Conservation (phyloP, 805 yeast species). For the Ogataea trehaloabstinens region DNA sequence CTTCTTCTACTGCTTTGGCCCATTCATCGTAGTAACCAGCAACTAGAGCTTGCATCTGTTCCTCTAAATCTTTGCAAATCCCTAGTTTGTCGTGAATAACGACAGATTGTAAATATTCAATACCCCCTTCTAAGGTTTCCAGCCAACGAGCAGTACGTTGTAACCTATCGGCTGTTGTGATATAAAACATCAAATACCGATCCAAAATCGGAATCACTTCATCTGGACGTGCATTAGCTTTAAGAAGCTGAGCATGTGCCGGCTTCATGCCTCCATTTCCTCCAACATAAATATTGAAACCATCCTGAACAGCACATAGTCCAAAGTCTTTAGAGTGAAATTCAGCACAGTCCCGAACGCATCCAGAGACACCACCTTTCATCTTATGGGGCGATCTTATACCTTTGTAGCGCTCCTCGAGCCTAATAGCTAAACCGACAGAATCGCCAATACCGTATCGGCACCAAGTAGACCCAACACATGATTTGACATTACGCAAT, state of each 20-base stretch:
- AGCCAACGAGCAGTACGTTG: conserved; percentile 40
- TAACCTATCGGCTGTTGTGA: conserved; percentile 36
- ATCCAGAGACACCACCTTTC: conserved; percentile 39
- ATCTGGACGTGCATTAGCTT: conserved; percentile 35
- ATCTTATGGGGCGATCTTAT: conserved; percentile 37
- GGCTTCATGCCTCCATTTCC: conserved; percentile 42
- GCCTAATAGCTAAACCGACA: conserved; percentile 36
- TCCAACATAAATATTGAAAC: conserved; percentile 37
- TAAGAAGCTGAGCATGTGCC: conserved; percentile 35
- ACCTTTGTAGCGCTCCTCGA: conserved; percentile 38
- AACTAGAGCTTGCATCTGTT: conserved; percentile 33
- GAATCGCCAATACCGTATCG: conserved; percentile 39
- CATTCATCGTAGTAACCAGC: conserved; percentile 37
- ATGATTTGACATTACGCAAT: conserved; percentile 36
- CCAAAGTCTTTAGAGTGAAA: conserved; percentile 39
- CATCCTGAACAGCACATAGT: conserved; percentile 36
- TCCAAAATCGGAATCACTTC: conserved; percentile 36
- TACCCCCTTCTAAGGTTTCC: conserved; percentile 36
- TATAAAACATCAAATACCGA: conserved; percentile 37
- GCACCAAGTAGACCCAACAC: conserved; percentile 40
- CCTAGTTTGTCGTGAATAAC: conserved; percentile 36
- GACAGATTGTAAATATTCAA: conserved; percentile 34
- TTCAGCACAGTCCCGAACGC: conserved; percentile 39
- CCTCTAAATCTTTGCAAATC: conserved; percentile 32
- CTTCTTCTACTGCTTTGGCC: conserved; percentile 27